Percentiles rank a stretch among this genome's conserved stretches.
These are phyloP conservation scores for Ophiostoma ulmi DNA, from an alignment of 2,329 filamentous ascomycete species.

Conservation along the genomic window DNA sequence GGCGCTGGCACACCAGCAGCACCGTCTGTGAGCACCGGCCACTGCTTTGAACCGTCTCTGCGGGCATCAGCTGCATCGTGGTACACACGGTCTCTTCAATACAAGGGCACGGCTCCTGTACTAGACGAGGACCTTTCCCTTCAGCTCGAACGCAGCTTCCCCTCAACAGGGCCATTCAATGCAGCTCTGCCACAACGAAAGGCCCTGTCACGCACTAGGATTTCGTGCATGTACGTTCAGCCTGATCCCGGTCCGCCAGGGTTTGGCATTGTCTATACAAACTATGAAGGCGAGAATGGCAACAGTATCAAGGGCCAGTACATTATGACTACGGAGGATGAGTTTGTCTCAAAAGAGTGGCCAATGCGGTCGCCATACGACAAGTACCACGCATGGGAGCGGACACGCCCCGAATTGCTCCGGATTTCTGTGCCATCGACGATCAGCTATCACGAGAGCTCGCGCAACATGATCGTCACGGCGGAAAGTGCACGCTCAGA, in stretches of 20 bases:
- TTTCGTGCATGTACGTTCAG: slow-evolving; percentile 26
- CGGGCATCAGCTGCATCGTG: background rate
- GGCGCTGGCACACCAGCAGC: background rate
- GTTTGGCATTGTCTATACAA: slow-evolving; percentile 41
- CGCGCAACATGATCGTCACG: slow-evolving; percentile 41
- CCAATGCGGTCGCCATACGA: background rate
- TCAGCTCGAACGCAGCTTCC: background rate
- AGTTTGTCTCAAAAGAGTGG: background rate
- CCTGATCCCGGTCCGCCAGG: slow-evolving; percentile 39
- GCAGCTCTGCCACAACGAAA: background rate
- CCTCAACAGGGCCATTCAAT: background rate
- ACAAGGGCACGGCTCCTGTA: slow-evolving; percentile 12
- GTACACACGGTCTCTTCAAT: background rate
- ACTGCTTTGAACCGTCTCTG: background rate
- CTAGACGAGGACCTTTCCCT: slow-evolving; percentile 11
- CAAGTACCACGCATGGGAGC: background rate
- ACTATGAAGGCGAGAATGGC: background rate
- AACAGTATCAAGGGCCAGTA: slow-evolving; percentile 37
- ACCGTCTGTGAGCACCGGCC: slow-evolving; percentile 12
- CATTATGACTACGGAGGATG: slow-evolving; percentile 42
- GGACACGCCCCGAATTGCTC: slow-evolving; percentile 15
- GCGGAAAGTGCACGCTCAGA: slow-evolving; percentile 27
- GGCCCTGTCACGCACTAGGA: background rate
- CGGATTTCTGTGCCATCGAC: slow-evolving; percentile 39
- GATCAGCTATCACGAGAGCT: slow-evolving; percentile 44